Base-by-base conservation (phyloP, 2,329 filamentous ascomycete species). In the Paecilomyces niveus region DNA sequence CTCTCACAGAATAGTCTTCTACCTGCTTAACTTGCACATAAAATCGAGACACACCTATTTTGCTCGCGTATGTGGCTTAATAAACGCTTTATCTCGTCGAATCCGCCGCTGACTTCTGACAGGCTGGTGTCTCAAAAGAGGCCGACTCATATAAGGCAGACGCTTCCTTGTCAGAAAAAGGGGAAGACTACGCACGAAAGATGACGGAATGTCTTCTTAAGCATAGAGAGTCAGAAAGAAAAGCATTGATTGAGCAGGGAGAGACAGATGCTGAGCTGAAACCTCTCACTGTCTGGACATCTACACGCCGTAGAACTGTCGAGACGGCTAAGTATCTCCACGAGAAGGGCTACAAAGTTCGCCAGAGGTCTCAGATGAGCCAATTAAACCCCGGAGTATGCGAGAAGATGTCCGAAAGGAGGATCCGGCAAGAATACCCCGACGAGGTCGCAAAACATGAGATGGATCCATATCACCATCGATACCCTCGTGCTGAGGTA, bases 1-100 rank as follows among this genome's bases (percentile, higher is more conserved):
- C 32, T 96, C 92, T 0, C 92, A 99, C 72, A 87, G 94, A 61
- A 99, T 99, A 64, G 93, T 99, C 57, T 99, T 99, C 76, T 99
- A 97, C 74, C 85, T 99, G 53, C 90, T 96, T 70, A 99, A 99
- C 69, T 81, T 97, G 24, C 94, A 99, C 74, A 97, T 97, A 80
- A 97, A 99, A 74, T 89, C 89, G 54, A 86, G 93, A 58, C 90
- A 90, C 62, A 97, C 92, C 6, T 97, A 95, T 75, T 97, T 97
- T 73, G 92, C 88, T 54, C 85, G 93, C 62, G 88, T 78, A 66
- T 60, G 74, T 63, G 21, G 50, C 51, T 33, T 9, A 31, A 53
- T 32, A 29, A 49, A 26, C 50, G 8, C 22, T n/a, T 35, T 58
- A 15, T 32, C 54, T 33, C n/a, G 5, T 29, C 21, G 32, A 54